Evolutionary conservation across 2,329 filamentous ascomycete genomes (phyloP), one percentile per base, ranked within the genome.

Genomic region (Verticillium dahliae): DNA sequence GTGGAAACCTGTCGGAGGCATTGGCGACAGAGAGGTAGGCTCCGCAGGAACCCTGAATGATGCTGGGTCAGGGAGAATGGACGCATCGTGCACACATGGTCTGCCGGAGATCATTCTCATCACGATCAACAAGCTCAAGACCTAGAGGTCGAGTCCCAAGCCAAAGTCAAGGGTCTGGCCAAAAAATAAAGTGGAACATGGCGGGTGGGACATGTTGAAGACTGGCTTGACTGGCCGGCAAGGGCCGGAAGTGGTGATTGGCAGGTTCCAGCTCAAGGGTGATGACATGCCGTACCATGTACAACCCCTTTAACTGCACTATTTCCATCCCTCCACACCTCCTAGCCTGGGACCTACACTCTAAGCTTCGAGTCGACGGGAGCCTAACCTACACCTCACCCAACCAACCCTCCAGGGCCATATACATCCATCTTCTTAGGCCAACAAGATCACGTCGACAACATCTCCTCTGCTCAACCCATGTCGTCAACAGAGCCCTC

Each of bases 1-100:
- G 78, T 78, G 61, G 73, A 73, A 63, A 89, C 80, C 39, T 73
- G 69, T 60, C 83, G 81, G 62, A 76, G 71, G 65, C 80, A 84
- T 74, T 74, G 75, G 45, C 73, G 75, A 66, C 82, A 86, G 66
- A 81, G 62, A 62, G 62, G 61, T 34, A 31, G 54, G 57, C 22
- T 7, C 45, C 56, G 59, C 59, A 58, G 59, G 34, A 31, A 27
- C n/a, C 33, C n/a, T 33, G 14, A 1, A 35, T 50, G 38, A 59
- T 61, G 57, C 15, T 50, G 61, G 31, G 61, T 39, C 54, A 55
- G 59, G 54, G 35, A 39, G 56, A 64, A 57, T 10, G 59, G 59
- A 34, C 59, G 61, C 62, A 64, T 64, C n/a, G 18, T 54, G 22
- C 22, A 10, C 18, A 22, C 33, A 11, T 55, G 45, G 18, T 52